Percentiles rank a stretch among this genome's conserved stretches.
Conservation (phyloP, 495 filamentous ascomycete genomes). For the Podospora appendiculata region DNA sequence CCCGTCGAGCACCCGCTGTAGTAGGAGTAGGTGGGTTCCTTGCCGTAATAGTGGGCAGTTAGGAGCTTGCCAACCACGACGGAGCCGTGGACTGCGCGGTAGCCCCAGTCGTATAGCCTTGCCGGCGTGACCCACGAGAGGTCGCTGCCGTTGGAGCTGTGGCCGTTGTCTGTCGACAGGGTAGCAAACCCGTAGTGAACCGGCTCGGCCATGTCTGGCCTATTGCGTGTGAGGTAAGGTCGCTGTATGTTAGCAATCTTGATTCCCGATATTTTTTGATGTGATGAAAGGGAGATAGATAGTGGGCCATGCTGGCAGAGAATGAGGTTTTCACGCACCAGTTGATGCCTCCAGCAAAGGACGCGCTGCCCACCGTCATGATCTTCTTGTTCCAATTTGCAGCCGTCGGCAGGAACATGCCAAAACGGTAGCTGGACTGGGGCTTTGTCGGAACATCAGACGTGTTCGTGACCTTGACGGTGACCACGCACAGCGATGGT, state of each 20-base stretch:
- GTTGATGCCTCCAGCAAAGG: conserved; percentile 41
- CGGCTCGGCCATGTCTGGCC: conserved; percentile 31
- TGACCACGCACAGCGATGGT: conserved; percentile 42
- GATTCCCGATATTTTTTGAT: neutral
- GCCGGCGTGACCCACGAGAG: conserved; percentile 41
- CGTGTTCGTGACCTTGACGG: conserved; percentile 30
- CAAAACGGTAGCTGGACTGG: conserved; percentile 39
- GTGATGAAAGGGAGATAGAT: neutral
- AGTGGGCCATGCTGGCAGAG: too few species aligned
- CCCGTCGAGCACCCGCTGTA: conserved; percentile 52
- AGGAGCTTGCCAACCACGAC: conserved; percentile 37
- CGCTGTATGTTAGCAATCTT: neutral
- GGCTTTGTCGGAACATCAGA: conserved; percentile 22
- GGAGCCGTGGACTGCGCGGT: conserved; percentile 45
- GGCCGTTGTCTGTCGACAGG: conserved; percentile 50
- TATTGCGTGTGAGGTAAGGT: conserved; percentile 30
- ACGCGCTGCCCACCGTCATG: conserved; percentile 36
- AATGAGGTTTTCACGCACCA: conserved; percentile 7
- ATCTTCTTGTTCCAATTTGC: conserved; percentile 35
- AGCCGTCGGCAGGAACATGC: conserved; percentile 39
- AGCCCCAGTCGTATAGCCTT: conserved; percentile 35
- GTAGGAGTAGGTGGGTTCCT: conserved; percentile 38
- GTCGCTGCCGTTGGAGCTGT: conserved; percentile 35
- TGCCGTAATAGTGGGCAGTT: conserved; percentile 35
- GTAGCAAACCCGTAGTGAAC: conserved; percentile 38